phyloP scores from a whole-genome alignment of 1,284 basidiomycete genomes.

The Puccinia novopanici region DNA sequence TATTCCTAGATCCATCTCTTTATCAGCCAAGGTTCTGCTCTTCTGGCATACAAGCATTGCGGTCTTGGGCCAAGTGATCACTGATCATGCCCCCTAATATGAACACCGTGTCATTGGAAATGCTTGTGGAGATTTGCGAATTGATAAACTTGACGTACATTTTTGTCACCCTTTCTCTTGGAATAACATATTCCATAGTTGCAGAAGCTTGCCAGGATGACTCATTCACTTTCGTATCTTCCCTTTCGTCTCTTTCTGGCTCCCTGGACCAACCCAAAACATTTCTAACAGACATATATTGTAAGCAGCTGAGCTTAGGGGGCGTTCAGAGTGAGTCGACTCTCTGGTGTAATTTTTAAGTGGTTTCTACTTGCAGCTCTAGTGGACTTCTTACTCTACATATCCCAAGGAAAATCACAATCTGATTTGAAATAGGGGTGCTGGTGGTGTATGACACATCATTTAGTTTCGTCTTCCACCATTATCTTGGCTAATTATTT shows the following conservation, averaged over 20 bases:
- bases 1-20: not conserved
- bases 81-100: slow-evolving; percentile 11
- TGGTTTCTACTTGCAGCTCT: slow-evolving; percentile 7
- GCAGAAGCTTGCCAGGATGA: not conserved
- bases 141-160: not conserved
- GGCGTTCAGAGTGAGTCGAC: not conserved
- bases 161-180: not conserved
- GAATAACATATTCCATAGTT: not conserved
- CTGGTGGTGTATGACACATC: not conserved
- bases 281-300: not conserved
- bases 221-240: not conserved
- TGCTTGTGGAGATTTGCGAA: slow-evolving; percentile 1
- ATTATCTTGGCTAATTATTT: slow-evolving; percentile 4
- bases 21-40: not conserved
- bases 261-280: not conserved
- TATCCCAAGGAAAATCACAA: slow-evolving; percentile 18
- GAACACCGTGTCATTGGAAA: not conserved
- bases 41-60: not conserved
- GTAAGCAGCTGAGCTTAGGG: not conserved
- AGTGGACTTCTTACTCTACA: not conserved
- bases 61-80: slow-evolving; percentile 6
- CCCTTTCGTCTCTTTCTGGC: not conserved
- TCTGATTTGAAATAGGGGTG: slow-evolving; percentile 7
- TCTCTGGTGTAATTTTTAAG: not conserved
- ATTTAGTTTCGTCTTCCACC: not conserved